Evolutionary conservation across 2,329 filamentous ascomycete species (phyloP), one percentile per base, ranked within the genome.

Genomic region (Scedosporium minutisporum): DNA sequence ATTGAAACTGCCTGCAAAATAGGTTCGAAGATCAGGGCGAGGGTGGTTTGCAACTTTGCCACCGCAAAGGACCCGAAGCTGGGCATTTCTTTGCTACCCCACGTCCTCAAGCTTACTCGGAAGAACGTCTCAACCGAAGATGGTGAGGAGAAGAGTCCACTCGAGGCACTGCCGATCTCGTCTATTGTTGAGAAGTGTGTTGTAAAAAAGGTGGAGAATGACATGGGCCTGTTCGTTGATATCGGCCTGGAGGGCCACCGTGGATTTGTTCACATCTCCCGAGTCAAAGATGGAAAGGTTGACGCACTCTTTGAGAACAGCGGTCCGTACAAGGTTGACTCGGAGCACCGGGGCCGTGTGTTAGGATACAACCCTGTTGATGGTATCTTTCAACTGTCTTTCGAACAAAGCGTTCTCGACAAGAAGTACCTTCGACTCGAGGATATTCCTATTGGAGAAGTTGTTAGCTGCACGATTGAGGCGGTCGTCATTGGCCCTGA

Each of bases 231-330:
- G 2, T 96, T 96, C 69, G 81, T 92, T 6, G 84, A 89, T 67
- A 76, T 92, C 46, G 87, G 87, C 1, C 66, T 76, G 16, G 65
- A 73, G 3, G 91, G 87, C 33, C 79, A 93, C 2, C 79, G 84
- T n/a, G 91, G 91, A 9, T 99, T 97, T 70, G 92, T 96, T 23
- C 95, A 99, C 73, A 96, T 99, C 66, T 99, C 95, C 1, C 86
- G 90, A 66, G 84, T 99, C 65, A 89, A 93, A 64, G 93, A 99
- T 72, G 88, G 88, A 67, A 96, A 95, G 73, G 83, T 97, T 61
- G 95, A 97, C 66, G 85, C 84, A 1, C 79, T 99, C 4, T 90
- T 90, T 14, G 85, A 91, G 66, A 80, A 85, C 3, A 87, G 86
- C 18, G 95, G 95, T 0, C 82, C 88, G 2, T 97, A 87, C 78